Conservation (phyloP, 345 rosid genomes). For the Salix purpurea region DNA sequence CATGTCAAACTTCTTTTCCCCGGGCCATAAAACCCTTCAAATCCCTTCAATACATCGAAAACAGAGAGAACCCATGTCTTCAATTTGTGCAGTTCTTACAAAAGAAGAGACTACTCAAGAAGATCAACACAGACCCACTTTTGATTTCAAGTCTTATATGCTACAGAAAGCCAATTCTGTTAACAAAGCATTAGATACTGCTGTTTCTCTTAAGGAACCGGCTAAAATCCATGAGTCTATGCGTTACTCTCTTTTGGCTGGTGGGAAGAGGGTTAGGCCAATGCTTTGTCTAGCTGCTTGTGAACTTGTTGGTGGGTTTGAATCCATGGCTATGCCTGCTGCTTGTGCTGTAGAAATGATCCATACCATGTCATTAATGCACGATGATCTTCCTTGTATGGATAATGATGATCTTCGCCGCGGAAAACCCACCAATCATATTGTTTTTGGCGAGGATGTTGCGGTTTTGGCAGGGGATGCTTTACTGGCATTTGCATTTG, state of each 20-base stretch:
- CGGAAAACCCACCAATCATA: slow-evolving; percentile 89
- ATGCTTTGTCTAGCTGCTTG: slow-evolving; percentile 81
- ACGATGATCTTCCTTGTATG: slow-evolving; percentile 94
- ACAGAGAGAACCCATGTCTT: background rate
- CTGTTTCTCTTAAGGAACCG: slow-evolving; percentile 63
- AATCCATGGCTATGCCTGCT: slow-evolving; percentile 66
- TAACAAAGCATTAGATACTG: slow-evolving; percentile 61
- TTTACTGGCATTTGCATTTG: slow-evolving; percentile 69
- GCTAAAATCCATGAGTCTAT: slow-evolving; percentile 81
- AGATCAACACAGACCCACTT: slow-evolving; percentile 35
- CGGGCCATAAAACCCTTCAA: background rate
- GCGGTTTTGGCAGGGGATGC: slow-evolving; percentile 92
- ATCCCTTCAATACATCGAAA: background rate
- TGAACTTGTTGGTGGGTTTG: slow-evolving; percentile 74
- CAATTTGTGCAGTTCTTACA: slow-evolving; percentile 45
- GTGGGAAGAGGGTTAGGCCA: slow-evolving; percentile 84
- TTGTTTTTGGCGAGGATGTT: slow-evolving; percentile 71
- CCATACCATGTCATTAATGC: slow-evolving; percentile 92
- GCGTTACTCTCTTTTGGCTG: slow-evolving; percentile 90
- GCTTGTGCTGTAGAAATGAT: slow-evolving; percentile 94
- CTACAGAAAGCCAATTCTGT: slow-evolving; percentile 49
- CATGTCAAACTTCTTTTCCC: slow-evolving; percentile 5
- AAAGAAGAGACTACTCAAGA: slow-evolving; percentile 34
- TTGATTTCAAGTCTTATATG: slow-evolving; percentile 82
- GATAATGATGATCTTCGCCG: slow-evolving; percentile 96